Percentiles rank a stretch among this genome's conserved stretches.
phyloP scores from a whole-genome alignment of 2,329 filamentous ascomycete species.

The Whalleya microplaca region DNA sequence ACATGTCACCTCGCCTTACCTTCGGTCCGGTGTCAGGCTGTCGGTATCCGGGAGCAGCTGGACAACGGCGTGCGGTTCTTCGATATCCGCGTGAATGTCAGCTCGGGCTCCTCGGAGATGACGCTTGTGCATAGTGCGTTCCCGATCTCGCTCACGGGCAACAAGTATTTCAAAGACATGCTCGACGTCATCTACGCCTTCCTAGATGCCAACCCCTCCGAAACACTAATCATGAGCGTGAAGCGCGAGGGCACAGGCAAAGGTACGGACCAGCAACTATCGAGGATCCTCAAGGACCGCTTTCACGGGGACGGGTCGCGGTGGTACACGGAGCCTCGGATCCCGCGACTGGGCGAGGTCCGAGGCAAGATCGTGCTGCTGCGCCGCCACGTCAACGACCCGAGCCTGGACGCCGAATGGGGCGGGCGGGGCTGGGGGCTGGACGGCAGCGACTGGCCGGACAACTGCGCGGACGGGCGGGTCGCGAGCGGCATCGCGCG shows the following conservation, averaged over 20 bases:
- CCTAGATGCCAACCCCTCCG: constrained; percentile 74
- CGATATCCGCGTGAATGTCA: constrained; percentile 75
- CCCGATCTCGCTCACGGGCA: constrained; percentile 81
- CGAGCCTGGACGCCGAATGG: constrained; percentile 55
- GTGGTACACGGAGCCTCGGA: constrained; percentile 79
- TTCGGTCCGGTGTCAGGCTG: constrained; percentile 90
- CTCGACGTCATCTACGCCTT: constrained; percentile 74
- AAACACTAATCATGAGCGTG: constrained; percentile 82
- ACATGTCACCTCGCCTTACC: constrained; percentile 84
- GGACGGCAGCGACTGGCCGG: constrained; percentile 73
- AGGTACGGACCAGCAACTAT: constrained; percentile 78
- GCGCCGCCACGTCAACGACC: constrained; percentile 74
- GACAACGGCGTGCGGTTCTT: constrained; percentile 92
- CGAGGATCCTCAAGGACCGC: constrained; percentile 70
- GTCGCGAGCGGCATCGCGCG: constrained; percentile 74
- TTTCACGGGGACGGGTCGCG: constrained; percentile 63
- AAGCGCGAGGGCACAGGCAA: constrained; percentile 90
- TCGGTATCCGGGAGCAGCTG: constrained; percentile 76
- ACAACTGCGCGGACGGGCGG: constrained; percentile 80
- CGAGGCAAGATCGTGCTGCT: constrained; percentile 84
- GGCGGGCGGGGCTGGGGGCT: constrained; percentile 59
- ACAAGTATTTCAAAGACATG: constrained; percentile 76
- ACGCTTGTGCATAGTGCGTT: constrained; percentile 89
- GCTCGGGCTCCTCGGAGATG: constrained; percentile 64
- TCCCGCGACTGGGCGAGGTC: constrained; percentile 78